Evolutionary conservation across 495 filamentous ascomycete species (phyloP).

Genomic region (Talaromyces proteolyticus): DNA sequence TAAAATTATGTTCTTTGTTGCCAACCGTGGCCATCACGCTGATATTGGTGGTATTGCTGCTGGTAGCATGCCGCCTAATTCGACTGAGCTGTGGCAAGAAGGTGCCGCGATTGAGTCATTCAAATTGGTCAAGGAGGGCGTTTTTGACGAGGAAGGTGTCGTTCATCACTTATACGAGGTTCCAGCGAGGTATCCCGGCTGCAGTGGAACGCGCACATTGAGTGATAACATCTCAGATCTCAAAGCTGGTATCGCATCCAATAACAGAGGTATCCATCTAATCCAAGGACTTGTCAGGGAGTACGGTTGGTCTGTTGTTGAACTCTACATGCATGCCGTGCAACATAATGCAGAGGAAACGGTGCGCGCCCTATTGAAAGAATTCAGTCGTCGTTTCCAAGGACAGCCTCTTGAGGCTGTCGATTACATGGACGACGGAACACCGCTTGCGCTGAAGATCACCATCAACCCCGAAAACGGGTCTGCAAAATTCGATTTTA

Average conservation of each 20-base stretch:
- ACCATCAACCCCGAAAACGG: conserved; percentile 78
- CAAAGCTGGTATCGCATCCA: conserved; percentile 92
- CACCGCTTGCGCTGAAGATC: conserved; percentile 77
- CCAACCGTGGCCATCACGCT: conserved; percentile 90
- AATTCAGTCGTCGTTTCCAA: conserved; percentile 68
- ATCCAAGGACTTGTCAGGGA: conserved; percentile 82
- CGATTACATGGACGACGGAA: conserved; percentile 94
- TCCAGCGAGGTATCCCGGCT: conserved; percentile 80
- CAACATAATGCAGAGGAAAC: conserved; percentile 86
- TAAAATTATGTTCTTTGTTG: conserved; percentile 94
- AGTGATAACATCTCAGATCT: conserved; percentile 95
- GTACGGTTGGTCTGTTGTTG: conserved; percentile 84
- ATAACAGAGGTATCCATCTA: conserved; percentile 90
- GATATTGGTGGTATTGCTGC: conserved; percentile 96
- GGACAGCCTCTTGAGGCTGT: conserved; percentile 74
- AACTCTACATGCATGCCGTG: conserved; percentile 94
- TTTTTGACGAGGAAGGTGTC: conserved; percentile 84
- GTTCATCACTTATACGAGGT: conserved; percentile 76
- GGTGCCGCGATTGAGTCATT: conserved; percentile 91
- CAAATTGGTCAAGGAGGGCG: conserved; percentile 85
- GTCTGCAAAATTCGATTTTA: conserved; percentile 87
- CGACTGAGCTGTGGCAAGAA: conserved; percentile 88
- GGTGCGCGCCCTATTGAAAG: conserved; percentile 79
- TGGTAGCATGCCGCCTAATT: conserved; percentile 95
- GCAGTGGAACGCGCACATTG: conserved; percentile 83